Base-by-base conservation (phyloP, 129 eudicot genomes). In the Silybum marianum region DNA sequence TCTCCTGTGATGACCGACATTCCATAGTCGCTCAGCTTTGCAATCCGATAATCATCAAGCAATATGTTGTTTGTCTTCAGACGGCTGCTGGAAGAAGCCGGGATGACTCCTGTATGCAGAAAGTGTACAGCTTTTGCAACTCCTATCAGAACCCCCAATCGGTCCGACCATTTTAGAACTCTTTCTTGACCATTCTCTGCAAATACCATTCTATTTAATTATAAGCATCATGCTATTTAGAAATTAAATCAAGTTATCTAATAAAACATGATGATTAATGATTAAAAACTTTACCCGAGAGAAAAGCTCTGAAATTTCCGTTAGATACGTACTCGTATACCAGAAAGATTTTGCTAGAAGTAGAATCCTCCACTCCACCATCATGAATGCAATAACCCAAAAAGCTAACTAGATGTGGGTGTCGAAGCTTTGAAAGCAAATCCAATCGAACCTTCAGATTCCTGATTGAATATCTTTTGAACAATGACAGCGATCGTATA, bases 71-170 rank as follows among this genome's bases (percentile, higher is more conserved):
- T 87, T 8, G 97, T 85, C 88, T 88, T 91, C 38, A 93, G 76
- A 26, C 89, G 90, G 48, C 91, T 93, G 54, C 81, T 85, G 26
- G 86, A 85, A 72, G 90, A 85, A 87, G 97, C 91, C 0, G 94
- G 94, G 67, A 90, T 90, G 14, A 90, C 90, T 30, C 98, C 93
- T 0, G 97, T 85, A 75, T 93, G 98, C 46, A 93, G 85, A 84
- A 87, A 93, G 78, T 93, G 97, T 80, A 91, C 93, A 36, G 98
- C 98, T 83, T 90, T 91, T 34, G 98, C 98, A 9, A 89, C 88
- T 32, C 94, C 93, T 75, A 93, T 91, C 24, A 93, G 85, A 76
- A 91, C 87, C 13, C 89, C 90, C 78, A 93, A 82, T 73, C 98
- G 88, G 25, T 93, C 98, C 44, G 98, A 67, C 98, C 98, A 93